These are phyloP conservation scores for Eucalyptus curtisii DNA, from an alignment of 345 rosid genomes.

Conservation along the genomic window DNA sequence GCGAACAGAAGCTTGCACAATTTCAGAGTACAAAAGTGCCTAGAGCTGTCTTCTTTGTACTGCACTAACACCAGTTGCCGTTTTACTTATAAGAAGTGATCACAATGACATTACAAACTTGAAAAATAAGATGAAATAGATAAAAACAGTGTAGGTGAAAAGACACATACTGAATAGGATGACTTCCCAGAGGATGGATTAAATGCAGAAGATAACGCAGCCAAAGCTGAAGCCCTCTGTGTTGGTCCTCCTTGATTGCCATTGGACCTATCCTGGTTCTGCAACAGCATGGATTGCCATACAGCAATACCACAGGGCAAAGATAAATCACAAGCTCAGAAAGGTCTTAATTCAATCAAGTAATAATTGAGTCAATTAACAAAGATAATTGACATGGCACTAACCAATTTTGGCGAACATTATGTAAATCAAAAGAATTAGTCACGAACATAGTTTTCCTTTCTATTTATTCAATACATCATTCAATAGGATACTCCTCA, in stretches of 20 bases:
- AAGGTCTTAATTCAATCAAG: not conserved
- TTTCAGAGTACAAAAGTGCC: not conserved
- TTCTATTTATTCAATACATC: not conserved
- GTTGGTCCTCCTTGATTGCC: constrained; percentile 86
- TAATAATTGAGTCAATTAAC: not conserved
- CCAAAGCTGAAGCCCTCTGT: constrained; percentile 96
- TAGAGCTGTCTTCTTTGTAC: not conserved
- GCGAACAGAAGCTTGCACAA: not conserved
- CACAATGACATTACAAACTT: not conserved
- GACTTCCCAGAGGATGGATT: constrained; percentile 57
- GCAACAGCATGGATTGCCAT: not conserved
- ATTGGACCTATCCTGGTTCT: constrained; percentile 49
- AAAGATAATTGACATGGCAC: not conserved
- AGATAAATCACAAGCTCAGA: not conserved
- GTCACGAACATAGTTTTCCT: not conserved
- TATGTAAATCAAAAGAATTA: not conserved
- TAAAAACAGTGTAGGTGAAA: not conserved
- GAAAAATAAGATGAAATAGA: not conserved
- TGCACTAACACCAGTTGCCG: not conserved
- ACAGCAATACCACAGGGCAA: not conserved
- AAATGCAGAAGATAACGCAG: constrained; percentile 92
- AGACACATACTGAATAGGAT: constrained; percentile 30
- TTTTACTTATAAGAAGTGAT: not conserved
- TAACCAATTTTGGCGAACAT: not conserved
- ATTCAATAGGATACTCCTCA: not conserved